Evolutionary conservation across 805 yeast species (phyloP), one percentile per base, ranked within the genome.

Genomic region (Blastobotrys chiropterorum): DNA sequence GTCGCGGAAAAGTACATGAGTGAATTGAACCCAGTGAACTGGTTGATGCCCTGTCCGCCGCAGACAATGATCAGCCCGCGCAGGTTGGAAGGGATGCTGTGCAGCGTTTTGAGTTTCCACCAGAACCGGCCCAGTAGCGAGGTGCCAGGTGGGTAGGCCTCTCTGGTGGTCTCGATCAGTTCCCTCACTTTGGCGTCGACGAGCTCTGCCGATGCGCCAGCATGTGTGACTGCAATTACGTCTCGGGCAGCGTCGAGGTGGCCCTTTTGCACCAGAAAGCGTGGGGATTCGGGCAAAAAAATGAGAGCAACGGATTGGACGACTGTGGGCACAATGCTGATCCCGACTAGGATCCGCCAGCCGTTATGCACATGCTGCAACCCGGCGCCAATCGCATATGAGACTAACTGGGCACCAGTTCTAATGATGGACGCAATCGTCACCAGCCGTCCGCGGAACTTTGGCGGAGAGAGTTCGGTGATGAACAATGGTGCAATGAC

Each of bases 11-110:
- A 92, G 73, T 92, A 92, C 95, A 92, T 87, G 62, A 92, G 78
- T 3, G 97, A 87, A 72, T 92, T 92, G 80, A 92, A 90, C 59
- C 98, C 97, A 15, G 96, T 86, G 62, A 90, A 89, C 71, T 92
- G 99, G 72, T 92, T 97, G 63, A 92, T 85, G 53, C 95, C 96
- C 71, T 92, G 98, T 59, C 90, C 71, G 40, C 94, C 96, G 74
- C 96, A 90, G 6, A 90, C 94, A 63, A 92, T 82, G 38, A 90
- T 72, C 57, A 92, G 76, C 7, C 96, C 97, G 63, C 98, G 82
- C 53, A 88, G 80, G 68, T 92, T 90, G 0, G 95, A 59, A 2
- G 72, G 70, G 3, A 60, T 57, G 4, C 59, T 46, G 51, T 68
- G 67, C 15, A 69, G 63, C 46, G 62, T 66, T 49, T 58, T 60